phyloP scores from a whole-genome alignment of 768 basidiomycete genomes.

The Hortiboletus campestris region DNA sequence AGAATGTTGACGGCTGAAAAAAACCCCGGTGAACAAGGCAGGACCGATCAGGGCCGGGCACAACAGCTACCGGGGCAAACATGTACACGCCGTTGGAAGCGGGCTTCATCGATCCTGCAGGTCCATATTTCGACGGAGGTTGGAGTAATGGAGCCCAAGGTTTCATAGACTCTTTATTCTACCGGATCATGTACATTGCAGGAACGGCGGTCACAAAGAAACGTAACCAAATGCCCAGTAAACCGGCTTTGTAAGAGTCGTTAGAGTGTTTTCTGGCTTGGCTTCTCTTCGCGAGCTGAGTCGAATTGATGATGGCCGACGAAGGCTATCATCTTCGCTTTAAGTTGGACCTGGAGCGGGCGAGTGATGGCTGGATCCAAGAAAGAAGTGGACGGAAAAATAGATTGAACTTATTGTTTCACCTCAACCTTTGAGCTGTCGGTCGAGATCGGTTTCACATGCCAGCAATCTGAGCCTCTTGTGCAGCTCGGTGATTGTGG shows the following conservation, averaged over 20 bases:
- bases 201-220: background rate
- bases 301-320: slow-evolving; percentile 18
- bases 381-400: slow-evolving; percentile 11
- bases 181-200: background rate
- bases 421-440: slow-evolving; percentile 15
- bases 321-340: slow-evolving; percentile 27
- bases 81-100: background rate
- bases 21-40: background rate
- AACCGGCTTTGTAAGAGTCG: background rate
- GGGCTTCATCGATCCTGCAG: background rate
- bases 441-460: slow-evolving; percentile 16
- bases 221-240: background rate
- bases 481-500: background rate
- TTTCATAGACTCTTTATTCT: background rate
- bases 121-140: background rate
- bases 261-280: background rate
- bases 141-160: background rate
- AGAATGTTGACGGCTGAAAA: background rate
- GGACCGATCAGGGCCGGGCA: background rate
- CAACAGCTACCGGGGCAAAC: background rate
- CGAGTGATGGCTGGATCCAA: slow-evolving; percentile 5
- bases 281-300: slow-evolving; percentile 17
- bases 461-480: slow-evolving; percentile 8
- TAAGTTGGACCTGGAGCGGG: slow-evolving; percentile 11
- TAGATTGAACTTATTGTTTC: slow-evolving; percentile 16